Evolutionary conservation across 1,139 yeast genomes (phyloP), one percentile per base, ranked within the genome.

Genomic region (Suhomyces panamericanus): DNA sequence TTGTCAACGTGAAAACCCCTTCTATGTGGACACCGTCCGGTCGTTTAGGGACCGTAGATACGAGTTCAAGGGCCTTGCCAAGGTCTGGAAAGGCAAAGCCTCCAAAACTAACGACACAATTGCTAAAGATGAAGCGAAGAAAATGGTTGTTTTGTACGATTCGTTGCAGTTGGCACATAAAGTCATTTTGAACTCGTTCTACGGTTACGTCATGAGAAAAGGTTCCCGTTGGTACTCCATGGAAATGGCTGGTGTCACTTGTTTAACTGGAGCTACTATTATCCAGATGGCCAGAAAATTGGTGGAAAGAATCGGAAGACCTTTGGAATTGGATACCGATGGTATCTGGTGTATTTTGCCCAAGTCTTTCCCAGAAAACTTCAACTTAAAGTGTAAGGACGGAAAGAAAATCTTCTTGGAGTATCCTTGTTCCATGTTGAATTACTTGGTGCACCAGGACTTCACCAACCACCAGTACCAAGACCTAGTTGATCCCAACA

Each of bases 261-360:
- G 99, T 75, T 75, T 91, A 43, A 95, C 99, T 0, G 99, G 99
- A 47, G 97, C 99, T 0, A 89, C 96, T 0, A 93, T 95, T 55
- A 95, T 95, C 69, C 99, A 95, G 66, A 86, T 91, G 93, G 99
- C 99, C 0, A 75, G 99, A 52, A 73, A 86, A 1, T 71, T 93
- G 48, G 97, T 95, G n/a, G 99, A 93, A 63, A 75, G 97, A 56
- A 70, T 95, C 3, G 99, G 99, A 3, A 77, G 99, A 53, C 99
- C 99, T 0, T 72, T 95, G 51, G 99, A 95, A 62, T 77, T 95
- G 52, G 99, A 95, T 66, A 95, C 99, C 0, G 99, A 95, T 75
- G 99, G 99, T 73, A 95, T 95, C 61, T 95, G 99, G 99, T 95
- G 99, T 78, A 93, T 91, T 53, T 70, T 95, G 41, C 99, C 99